phyloP scores from a whole-genome alignment of 495 filamentous ascomycete species.

The Haplographium delicatum region DNA sequence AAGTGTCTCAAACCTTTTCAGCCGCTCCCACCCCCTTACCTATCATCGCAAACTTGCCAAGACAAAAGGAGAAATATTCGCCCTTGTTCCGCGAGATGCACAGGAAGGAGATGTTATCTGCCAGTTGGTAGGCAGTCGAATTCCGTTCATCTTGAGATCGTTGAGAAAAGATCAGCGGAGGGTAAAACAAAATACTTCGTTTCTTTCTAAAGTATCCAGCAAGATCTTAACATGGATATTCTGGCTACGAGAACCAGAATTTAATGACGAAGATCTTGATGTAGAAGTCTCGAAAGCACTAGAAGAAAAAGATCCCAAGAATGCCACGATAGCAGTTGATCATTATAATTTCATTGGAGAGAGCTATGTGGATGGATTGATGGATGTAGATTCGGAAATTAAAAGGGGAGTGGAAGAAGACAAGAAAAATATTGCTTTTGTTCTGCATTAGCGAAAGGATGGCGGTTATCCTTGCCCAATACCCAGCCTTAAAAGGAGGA shows the following conservation, averaged over 20 bases:
- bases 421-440: not conserved
- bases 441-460: too few relatives aligned
- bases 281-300: not conserved
- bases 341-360: conserved; percentile 19
- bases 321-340: conserved; percentile 1
- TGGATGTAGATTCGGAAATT: conserved; percentile 11
- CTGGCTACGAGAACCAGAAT: not conserved
- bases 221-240: not conserved
- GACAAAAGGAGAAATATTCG: not conserved
- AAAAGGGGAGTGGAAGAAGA: not conserved
- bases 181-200: not conserved
- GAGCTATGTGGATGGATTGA: conserved; percentile 9
- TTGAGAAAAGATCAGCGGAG: not conserved
- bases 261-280: not conserved
- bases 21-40: not conserved
- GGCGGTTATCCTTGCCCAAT: too few relatives aligned
- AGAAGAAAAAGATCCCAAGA: not conserved
- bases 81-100: not conserved
- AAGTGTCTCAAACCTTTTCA: not conserved
- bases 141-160: not conserved
- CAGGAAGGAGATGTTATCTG: not conserved
- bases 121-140: not conserved
- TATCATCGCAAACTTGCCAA: not conserved
- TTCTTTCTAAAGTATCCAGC: not conserved
- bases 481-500: too few relatives aligned